phyloP scores from a whole-genome alignment of 257 asterid genomes.

The Nicotiana obtusifolia region DNA sequence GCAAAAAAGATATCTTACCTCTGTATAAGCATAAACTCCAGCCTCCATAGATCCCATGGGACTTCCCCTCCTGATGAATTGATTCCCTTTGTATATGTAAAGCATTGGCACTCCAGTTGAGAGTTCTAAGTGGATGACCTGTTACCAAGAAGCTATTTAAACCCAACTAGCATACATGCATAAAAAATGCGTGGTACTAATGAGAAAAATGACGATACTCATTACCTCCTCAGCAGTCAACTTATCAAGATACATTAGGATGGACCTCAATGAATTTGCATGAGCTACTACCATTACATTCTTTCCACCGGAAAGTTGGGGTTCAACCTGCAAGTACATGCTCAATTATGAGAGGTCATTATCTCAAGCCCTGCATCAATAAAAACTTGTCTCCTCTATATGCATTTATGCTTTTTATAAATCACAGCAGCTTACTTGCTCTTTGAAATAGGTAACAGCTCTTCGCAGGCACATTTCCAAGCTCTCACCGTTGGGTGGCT shows the following conservation, averaged over 20 bases:
- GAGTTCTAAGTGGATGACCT: constrained; percentile 90
- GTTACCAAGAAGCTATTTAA: constrained; percentile 10
- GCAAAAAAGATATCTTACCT: constrained; percentile 36
- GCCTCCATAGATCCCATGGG: constrained; percentile 66
- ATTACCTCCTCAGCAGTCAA: constrained; percentile 76
- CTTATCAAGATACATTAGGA: constrained; percentile 85
- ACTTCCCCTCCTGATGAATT: constrained; percentile 74
- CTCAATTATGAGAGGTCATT: not conserved
- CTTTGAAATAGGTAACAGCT: constrained; percentile 84
- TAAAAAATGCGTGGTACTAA: not conserved
- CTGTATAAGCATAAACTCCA: constrained; percentile 85
- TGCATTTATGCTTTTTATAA: not conserved
- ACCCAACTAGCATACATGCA: constrained; percentile 1
- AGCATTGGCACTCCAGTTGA: constrained; percentile 96
- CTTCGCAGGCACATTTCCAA: constrained; percentile 91
- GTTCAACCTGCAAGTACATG: constrained; percentile 60
- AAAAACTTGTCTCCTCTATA: not conserved
- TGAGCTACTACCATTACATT: constrained; percentile 93
- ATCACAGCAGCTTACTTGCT: constrained; percentile 43
- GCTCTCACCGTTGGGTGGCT: constrained; percentile 95
- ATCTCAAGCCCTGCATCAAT: not conserved
- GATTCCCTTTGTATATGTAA: constrained; percentile 59
- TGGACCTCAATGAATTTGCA: constrained; percentile 90
- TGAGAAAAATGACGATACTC: not conserved
- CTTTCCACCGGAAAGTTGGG: constrained; percentile 58